These are phyloP conservation scores for Penicillium cinerascens DNA, from an alignment of 495 filamentous ascomycete species.

Conservation along the genomic window DNA sequence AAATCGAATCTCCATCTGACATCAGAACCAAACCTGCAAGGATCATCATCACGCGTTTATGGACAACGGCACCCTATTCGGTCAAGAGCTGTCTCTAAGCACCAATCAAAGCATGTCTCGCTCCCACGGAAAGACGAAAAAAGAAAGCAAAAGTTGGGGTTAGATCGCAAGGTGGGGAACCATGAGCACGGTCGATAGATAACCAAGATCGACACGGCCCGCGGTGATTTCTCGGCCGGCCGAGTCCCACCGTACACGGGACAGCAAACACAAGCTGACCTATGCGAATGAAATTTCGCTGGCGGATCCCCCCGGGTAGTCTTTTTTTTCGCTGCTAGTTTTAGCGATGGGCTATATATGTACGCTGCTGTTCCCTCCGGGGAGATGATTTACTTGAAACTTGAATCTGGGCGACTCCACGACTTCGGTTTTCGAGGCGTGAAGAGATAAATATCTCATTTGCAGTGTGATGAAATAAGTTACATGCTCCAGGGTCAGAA, in stretches of 20 bases:
- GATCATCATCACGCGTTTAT: no score
- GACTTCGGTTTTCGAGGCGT: neutral
- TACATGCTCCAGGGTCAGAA: neutral
- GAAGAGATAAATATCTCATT: no score
- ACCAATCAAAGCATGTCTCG: neutral
- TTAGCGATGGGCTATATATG: neutral
- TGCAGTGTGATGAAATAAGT: neutral
- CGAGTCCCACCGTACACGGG: neutral
- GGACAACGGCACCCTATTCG: no score
- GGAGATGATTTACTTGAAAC: neutral
- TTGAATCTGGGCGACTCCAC: no score
- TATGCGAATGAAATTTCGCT: neutral
- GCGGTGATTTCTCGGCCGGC: constrained; percentile 6
- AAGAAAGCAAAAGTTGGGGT: neutral
- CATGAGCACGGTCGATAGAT: neutral
- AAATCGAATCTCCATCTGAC: no score
- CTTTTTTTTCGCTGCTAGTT: no score
- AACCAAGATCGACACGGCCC: neutral
- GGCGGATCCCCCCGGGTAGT: neutral
- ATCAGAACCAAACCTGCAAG: no score
- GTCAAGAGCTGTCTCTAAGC: no score
- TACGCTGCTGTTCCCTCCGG: neutral
- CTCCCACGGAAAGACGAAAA: neutral
- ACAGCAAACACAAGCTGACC: no score
- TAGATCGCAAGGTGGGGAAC: neutral